Base-by-base conservation (phyloP, 2,329 filamentous ascomycete species). In the Trichoderma oligosporum region DNA sequence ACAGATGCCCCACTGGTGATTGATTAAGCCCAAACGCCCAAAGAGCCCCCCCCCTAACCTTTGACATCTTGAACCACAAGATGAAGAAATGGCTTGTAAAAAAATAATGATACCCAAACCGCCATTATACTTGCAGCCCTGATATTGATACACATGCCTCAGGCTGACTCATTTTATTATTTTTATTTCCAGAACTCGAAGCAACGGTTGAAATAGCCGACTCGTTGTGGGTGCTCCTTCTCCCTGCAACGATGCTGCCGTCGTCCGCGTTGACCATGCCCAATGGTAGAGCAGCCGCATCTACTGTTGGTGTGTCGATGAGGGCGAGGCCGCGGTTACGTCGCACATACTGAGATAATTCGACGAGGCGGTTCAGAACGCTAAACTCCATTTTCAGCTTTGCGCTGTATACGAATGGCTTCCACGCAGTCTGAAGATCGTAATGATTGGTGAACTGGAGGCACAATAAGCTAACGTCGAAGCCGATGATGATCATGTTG, bases 401-500 rank as follows among this genome's bases (percentile, higher is more conserved):
- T 20, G 70, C 61, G 59, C 67, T 67, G 59, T 71, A 71, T n/a
- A 67, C 65, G 16, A 70, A 54, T 1, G 63, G 63, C 58, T 71
- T 70, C 66, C 66, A 71, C 22, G 66, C 63, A 1, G 68, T 70
- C 60, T 71, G 69, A 3, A 71, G n/a, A 20, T 66, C 61, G 58
- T 68, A 70, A 7, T 64, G 59, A 11, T 66, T 60, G 2, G 65
- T 45, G 56, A 64, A 70, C 58, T 71, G 65, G 35, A 71, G 61
- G 16, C 39, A 63, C 14, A 71, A 41, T 24, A 71, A 65, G 22
- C 71, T 63, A 20, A 76, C 47, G 58, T 78, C 74, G 63, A 78
- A 69, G 5, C 71, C 39, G 31, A 78, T 68, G 36, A 76, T 71
- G 4, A 72, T 39, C 4, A 75, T 60, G 58, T 78, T 77, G 36